Evolutionary conservation across 495 filamentous ascomycete species (phyloP).

Genomic region (Poronia punctata): DNA sequence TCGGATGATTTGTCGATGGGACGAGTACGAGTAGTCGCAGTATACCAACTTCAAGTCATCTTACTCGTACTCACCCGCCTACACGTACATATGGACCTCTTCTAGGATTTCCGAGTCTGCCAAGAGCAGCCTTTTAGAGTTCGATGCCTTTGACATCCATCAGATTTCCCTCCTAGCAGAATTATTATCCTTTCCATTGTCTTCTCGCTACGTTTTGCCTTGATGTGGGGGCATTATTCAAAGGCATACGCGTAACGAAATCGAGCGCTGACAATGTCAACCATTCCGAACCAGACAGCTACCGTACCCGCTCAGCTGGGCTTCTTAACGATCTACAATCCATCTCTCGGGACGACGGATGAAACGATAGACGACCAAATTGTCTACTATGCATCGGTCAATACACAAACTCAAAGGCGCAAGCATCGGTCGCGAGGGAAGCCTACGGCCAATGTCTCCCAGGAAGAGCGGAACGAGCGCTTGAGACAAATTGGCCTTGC

Average conservation of each 20-base stretch:
- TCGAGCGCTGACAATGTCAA: slow-evolving; percentile 7
- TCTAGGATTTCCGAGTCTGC: not conserved
- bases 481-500: slow-evolving; percentile 92
- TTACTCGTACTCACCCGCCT: too few relatives aligned
- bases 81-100: too few relatives aligned
- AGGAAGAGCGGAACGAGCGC: slow-evolving; percentile 68
- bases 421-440: slow-evolving; percentile 30
- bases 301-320: slow-evolving; percentile 74
- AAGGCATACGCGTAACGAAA: not conserved
- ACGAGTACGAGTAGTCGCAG: too few relatives aligned
- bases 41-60: too few relatives aligned
- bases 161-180: too few relatives aligned
- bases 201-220: too few relatives aligned
- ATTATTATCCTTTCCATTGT: too few relatives aligned
- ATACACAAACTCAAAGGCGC: slow-evolving; percentile 30
- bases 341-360: slow-evolving; percentile 77
- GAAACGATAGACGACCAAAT: slow-evolving; percentile 86
- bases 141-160: not conserved
- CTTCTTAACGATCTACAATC: slow-evolving; percentile 91
- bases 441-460: slow-evolving; percentile 33
- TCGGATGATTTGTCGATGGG: too few relatives aligned
- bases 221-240: too few relatives aligned
- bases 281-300: slow-evolving; percentile 14
- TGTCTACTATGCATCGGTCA: slow-evolving; percentile 78
- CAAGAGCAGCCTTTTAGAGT: not conserved